Percentiles rank a stretch among this genome's conserved stretches.
Evolutionary conservation across 106 monocot species (phyloP).

Genomic region (Iris macrosiphon): DNA sequence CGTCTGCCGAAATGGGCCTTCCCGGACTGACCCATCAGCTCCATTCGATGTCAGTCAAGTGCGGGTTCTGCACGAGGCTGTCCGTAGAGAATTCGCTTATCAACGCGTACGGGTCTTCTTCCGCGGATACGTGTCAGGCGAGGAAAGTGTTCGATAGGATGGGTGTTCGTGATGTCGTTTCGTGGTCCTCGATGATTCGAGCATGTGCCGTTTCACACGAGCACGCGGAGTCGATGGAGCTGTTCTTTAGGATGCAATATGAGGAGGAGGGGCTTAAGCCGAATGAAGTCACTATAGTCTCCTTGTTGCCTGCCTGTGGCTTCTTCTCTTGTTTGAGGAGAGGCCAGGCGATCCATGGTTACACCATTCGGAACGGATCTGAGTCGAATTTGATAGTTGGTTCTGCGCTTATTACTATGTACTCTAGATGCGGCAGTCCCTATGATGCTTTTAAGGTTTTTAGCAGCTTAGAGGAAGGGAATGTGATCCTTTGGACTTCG

Average conservation of each 20-base stretch:
- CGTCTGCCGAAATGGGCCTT: constrained; percentile 15
- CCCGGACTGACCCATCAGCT: constrained; percentile 6
- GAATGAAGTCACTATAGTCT: constrained; percentile 41
- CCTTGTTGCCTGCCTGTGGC: constrained; percentile 36
- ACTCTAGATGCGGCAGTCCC: constrained; percentile 33
- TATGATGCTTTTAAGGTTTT: constrained; percentile 29
- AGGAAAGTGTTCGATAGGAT: constrained; percentile 25
- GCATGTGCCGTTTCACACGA: constrained; percentile 9
- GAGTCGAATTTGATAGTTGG: constrained; percentile 25
- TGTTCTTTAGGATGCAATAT: constrained; percentile 42
- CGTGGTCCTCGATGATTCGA: constrained; percentile 31
- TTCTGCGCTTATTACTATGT: constrained; percentile 37
- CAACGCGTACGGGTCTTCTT: constrained; percentile 35
- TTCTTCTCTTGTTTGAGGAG: constrained; percentile 40
- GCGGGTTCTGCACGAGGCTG: neutral
- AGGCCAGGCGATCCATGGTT: constrained; percentile 47
- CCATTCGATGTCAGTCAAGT: constrained; percentile 29
- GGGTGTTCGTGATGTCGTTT: constrained; percentile 24
- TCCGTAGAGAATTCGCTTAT: constrained; percentile 42
- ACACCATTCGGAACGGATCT: constrained; percentile 25
- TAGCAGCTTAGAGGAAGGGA: constrained; percentile 8
- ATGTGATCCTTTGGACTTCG: constrained; percentile 41
- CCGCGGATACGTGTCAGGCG: constrained; percentile 6
- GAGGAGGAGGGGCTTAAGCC: constrained; percentile 21
- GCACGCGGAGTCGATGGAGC: constrained; percentile 18